Base-by-base conservation (phyloP, 805 yeast species). In the Yarrowia porcina region DNA sequence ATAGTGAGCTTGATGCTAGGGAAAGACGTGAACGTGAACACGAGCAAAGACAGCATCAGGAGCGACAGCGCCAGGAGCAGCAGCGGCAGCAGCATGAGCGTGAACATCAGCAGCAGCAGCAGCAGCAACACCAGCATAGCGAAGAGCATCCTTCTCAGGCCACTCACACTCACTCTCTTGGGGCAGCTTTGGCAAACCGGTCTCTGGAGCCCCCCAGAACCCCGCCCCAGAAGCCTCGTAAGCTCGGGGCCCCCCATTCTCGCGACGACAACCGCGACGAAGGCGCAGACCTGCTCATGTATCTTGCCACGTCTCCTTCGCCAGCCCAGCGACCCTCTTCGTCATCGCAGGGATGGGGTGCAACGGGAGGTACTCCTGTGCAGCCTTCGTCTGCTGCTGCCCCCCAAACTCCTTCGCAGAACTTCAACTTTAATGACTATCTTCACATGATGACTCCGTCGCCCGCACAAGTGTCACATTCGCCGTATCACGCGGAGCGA, bases 271-370 rank as follows among this genome's bases (percentile, higher is more conserved):
- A 65, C 27, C 42, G 49, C 41, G 79, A 77, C 54, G 94, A 88
- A 73, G 96, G 96, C 13, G 96, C 96, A 0, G 93, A 87, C 71
- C 75, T 90, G 65, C 79, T 90, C 65, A 82, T 90, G 83, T 90
- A 83, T 73, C 77, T 90, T 67, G 96, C 96, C 1, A 87, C 92
- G 7, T 88, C 94, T 9, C 96, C 96, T 1, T 83, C 89, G 0
- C 88, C 88, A 0, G 83, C 83, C 9, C 72, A 72, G 64, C 70
- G 62, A 13, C 52, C 52, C 3, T 61, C 69, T 35, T 45, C 69
- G n/a, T 54, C 47, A 15, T 61, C 27, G 45, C 65, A 57, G 28
- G 63, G 62, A 27, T 57, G 52, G 62, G 52, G 50, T 30, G 39
- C 38, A 12, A 12, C 62, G 6, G 39, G 52, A 27, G 54, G 52